Evolutionary conservation across 257 asterid species (phyloP), one percentile per base, ranked within the genome.

Genomic region (Craterostigma plantagineum): DNA sequence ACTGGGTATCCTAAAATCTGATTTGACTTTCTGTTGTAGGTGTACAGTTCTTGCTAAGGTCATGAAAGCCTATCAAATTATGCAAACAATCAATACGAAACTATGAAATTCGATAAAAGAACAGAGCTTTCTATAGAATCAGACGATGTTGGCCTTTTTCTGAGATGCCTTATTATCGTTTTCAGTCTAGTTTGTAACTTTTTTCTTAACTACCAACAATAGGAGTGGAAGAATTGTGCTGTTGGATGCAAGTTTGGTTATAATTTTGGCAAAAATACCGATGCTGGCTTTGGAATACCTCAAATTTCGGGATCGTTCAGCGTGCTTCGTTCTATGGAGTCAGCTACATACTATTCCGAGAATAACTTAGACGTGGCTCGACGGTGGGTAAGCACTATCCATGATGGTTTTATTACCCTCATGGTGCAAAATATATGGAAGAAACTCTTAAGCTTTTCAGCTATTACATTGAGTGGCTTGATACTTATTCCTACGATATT

Each of bases 351-450:
- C 63, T 90, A 79, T 54, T 8, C 76, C 4, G 87, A 83, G 69
- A 79, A 75, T 70, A 63, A 73, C 60, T 33, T 90, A 47, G 81
- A 55, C 33, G 44, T 34, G 50, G 95, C 99, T 57, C 71, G 94
- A 90, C 81, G 94, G 99, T 90, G 93, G 87, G 94, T 83, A 74
- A 79, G 84, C 83, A 77, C 82, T 38, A 38, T 46, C 46, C 63
- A 55, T 62, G 62, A 65, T 59, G 57, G 39, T 63, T 51, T 53
- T 38, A 41, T 12, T 36, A 9, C 8, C 14, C 14, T 36, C 12
- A 12, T 9, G 14, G 40, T 12, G 1, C 8, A 1, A 36, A 36
- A 12, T 9, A 36, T 36, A 36, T 9, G 40, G 4, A 12, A 36
- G 3, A 9, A 12, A 1, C 12, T 12, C 4, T 36, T 15, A n/a